Conservation (phyloP, 441 rosid genomes). For the Rhodomyrtus psidioides region DNA sequence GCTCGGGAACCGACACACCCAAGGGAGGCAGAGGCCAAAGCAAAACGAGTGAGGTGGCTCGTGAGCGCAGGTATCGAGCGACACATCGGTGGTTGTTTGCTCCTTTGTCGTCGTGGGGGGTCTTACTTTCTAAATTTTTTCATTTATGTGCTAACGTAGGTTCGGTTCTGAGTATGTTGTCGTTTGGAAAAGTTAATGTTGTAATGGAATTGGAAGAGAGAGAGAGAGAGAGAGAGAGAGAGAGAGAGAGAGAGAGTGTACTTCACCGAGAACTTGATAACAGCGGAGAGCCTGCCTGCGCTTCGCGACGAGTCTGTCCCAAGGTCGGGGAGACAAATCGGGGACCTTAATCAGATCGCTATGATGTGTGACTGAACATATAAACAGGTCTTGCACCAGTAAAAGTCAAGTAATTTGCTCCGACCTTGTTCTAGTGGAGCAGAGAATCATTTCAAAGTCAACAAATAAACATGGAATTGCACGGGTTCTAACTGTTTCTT, state of each 20-base stretch:
- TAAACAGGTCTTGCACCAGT: background rate
- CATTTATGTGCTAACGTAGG: background rate
- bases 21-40: background rate
- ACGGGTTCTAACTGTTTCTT: background rate
- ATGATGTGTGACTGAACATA: background rate
- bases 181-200: background rate
- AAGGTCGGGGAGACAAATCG: background rate
- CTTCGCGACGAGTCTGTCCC: background rate
- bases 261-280: background rate
- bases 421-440: background rate
- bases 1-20: background rate
- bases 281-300: background rate
- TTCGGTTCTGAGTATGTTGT: background rate
- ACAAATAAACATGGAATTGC: background rate
- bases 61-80: background rate
- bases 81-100: background rate
- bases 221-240: no score
- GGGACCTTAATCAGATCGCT: background rate
- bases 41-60: background rate
- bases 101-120: background rate
- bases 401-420: background rate
- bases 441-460: background rate
- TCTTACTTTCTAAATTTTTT: background rate
- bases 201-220: background rate
- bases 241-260: no score